These are phyloP conservation scores for Wilcoxina mikolae DNA, from an alignment of 495 filamentous ascomycete genomes.

Conservation along the genomic window DNA sequence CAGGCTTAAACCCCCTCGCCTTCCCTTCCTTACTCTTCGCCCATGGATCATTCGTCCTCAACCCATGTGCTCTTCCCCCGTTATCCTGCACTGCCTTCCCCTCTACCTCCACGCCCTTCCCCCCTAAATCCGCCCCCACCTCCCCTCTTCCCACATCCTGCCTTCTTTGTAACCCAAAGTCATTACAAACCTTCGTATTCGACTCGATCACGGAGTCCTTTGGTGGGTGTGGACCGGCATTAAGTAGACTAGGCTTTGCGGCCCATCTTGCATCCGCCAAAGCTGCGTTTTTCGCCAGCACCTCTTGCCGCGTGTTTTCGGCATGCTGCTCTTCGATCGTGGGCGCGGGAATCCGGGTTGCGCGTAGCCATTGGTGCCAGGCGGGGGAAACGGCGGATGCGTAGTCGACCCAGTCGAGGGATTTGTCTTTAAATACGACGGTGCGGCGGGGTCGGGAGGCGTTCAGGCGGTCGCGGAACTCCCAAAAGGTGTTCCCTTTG, in stretches of 20 bases:
- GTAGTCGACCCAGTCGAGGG: conserved; percentile 19
- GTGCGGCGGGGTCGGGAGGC: conserved; percentile 44
- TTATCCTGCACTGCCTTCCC: conserved; percentile 3
- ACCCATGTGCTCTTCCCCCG: conserved; percentile 8
- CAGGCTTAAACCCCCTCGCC: conserved; percentile 6
- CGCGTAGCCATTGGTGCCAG: conserved; percentile 96
- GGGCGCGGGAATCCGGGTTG: conserved; percentile 57
- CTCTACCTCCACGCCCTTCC: conserved; percentile 7
- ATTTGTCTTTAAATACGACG: conserved; percentile 38
- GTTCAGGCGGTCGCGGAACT: conserved; percentile 56
- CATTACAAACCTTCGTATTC: conserved; percentile 10
- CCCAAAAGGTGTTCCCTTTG: conserved; percentile 85
- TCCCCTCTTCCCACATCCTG: conserved; percentile 2
- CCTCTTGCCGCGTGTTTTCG: conserved; percentile 50
- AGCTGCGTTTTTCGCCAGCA: conserved; percentile 57
- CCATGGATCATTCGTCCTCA: conserved; percentile 13
- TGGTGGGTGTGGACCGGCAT: conserved; percentile 23
- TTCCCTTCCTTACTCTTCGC: conserved; percentile 10
- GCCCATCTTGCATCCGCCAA: conserved; percentile 77
- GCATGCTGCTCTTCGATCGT: conserved; percentile 56
- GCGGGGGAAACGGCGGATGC: conserved; percentile 36
- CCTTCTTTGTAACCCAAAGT: conserved; percentile 5
- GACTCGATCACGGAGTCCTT: conserved; percentile 6
- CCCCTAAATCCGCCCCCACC: conserved; percentile 4
- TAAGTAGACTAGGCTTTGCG: conserved; percentile 43